phyloP scores from a whole-genome alignment of 257 asterid genomes.

The Striga asiatica region DNA sequence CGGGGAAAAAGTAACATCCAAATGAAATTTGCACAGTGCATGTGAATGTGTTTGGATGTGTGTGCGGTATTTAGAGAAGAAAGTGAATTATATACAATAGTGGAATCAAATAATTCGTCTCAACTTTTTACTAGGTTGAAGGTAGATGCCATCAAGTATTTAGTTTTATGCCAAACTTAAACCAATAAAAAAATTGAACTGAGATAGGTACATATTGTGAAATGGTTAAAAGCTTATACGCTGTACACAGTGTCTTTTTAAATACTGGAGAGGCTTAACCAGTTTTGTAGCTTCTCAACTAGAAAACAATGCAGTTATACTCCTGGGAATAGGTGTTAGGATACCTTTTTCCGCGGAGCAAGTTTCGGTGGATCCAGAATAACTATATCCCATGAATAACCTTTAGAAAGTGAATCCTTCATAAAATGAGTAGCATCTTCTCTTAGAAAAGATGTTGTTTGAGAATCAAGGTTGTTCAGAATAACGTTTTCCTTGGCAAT shows the following conservation, averaged over 20 bases:
- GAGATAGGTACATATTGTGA: neutral
- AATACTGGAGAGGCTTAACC: neutral
- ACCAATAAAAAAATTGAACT: too few species aligned
- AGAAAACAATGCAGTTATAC: neutral
- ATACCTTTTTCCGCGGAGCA: conserved; percentile 81
- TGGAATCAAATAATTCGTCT: too few species aligned
- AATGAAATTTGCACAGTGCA: neutral
- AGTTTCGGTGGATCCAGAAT: conserved; percentile 90
- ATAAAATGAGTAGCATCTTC: conserved; percentile 73
- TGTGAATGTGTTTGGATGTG: neutral
- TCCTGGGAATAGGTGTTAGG: neutral
- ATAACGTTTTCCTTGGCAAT: conserved; percentile 64
- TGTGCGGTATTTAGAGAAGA: neutral
- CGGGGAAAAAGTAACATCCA: neutral
- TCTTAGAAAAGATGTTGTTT: conserved; percentile 45
- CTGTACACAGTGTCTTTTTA: neutral
- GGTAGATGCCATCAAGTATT: too few species aligned
- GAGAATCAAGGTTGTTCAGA: conserved; percentile 51
- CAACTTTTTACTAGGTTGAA: too few species aligned
- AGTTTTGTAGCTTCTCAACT: neutral
- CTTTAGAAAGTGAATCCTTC: conserved; percentile 60
- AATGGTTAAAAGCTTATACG: neutral
- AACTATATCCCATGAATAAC: conserved; percentile 78
- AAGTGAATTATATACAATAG: too few species aligned
- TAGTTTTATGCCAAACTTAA: neutral